Evolutionary conservation across 768 basidiomycete species (phyloP).

Genomic region (Punctularia strigosozonata): DNA sequence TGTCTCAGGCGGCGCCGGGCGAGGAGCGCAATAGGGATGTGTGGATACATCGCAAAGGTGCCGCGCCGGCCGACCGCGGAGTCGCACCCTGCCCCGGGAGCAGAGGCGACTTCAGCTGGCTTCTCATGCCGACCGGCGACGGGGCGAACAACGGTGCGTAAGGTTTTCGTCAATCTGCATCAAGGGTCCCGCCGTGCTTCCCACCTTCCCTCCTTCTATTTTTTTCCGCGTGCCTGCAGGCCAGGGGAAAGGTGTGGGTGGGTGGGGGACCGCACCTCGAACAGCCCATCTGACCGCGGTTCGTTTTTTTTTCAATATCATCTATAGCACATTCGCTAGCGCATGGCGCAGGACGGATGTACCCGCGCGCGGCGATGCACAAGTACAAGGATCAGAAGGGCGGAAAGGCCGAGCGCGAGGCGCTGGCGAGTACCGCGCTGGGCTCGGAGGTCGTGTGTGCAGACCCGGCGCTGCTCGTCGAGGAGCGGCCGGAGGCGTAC

Average conservation of each 20-base stretch:
- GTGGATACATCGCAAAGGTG: slow-evolving; percentile 28
- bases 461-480: slow-evolving; percentile 23
- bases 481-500: slow-evolving; percentile 28
- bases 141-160: slow-evolving; percentile 22
- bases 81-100: slow-evolving; percentile 27
- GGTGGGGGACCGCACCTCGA: no score
- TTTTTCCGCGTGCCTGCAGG: no score
- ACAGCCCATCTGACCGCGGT: no score
- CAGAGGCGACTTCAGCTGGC: slow-evolving; percentile 24
- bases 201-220: no score
- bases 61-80: slow-evolving; percentile 24
- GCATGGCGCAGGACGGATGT: slow-evolving; percentile 26
- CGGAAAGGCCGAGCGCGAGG: slow-evolving; percentile 19
- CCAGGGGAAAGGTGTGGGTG: no score
- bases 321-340: slow-evolving; percentile 23
- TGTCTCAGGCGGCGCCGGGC: no score
- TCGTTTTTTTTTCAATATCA: no score
- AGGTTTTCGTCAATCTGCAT: no score
- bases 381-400: no score
- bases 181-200: no score
- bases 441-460: slow-evolving; percentile 25
- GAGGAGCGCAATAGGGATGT: slow-evolving; percentile 12
- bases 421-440: slow-evolving; percentile 20
- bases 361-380: slow-evolving; percentile 22
- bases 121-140: slow-evolving; percentile 22